A percentile compares a stretch with the other conserved stretches of the same genome.
Conservation (phyloP, 1,284 basidiomycete species). For the Cystobasidium sp. region DNA sequence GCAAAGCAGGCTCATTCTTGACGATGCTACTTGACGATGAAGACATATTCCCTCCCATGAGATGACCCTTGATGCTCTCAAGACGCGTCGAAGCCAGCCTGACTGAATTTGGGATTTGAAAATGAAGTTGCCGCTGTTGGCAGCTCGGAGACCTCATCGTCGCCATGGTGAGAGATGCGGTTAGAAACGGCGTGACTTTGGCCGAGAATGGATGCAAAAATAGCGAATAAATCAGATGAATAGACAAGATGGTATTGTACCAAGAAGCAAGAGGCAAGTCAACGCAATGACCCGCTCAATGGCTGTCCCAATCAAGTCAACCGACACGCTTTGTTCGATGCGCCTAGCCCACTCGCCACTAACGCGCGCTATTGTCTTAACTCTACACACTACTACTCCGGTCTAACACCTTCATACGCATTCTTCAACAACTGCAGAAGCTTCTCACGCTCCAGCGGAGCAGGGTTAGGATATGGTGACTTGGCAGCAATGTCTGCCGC, state of each 20-base stretch:
- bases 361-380: background rate
- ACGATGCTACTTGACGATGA: background rate
- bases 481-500: conserved; percentile 60
- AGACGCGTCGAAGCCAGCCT: conserved; percentile 27
- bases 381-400: conserved; percentile 6
- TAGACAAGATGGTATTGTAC: too few species aligned
- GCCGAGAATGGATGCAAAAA: background rate
- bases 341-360: background rate
- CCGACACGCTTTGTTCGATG: background rate
- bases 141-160: background rate
- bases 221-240: background rate
- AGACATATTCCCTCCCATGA: conserved; percentile 25
- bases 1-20: conserved; percentile 27
- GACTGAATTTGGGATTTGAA: background rate
- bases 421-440: conserved; percentile 54
- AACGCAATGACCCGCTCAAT: too few species aligned
- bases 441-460: conserved; percentile 58
- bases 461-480: conserved; percentile 61
- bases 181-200: background rate
- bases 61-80: conserved; percentile 15
- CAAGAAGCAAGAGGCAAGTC: too few species aligned
- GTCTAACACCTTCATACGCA: conserved; percentile 30
- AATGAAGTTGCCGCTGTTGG: background rate
- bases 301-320: background rate
- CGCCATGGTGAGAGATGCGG: background rate